Percentiles rank a stretch among this genome's conserved stretches.
Evolutionary conservation across 163 green algal genomes (phyloP).

Genomic region (Scenedesmus sp.): DNA sequence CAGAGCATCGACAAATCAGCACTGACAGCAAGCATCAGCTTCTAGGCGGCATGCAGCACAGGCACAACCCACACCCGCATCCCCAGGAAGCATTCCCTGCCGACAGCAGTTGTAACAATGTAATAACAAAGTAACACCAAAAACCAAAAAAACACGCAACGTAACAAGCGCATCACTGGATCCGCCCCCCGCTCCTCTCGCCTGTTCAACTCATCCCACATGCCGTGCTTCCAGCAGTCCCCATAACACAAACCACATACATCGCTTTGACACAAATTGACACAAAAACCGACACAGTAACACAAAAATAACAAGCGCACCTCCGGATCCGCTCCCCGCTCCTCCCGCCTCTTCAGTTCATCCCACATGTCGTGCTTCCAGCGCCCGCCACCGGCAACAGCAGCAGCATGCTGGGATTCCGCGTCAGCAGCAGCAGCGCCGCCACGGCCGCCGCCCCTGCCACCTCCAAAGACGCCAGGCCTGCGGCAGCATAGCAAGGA

Average conservation of each 20-base stretch:
- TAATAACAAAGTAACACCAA: neutral
- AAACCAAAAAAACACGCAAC: neutral
- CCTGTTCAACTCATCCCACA: constrained; percentile 24
- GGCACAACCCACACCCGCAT: no score
- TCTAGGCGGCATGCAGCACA: no score
- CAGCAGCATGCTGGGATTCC: neutral
- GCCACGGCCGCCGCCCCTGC: neutral
- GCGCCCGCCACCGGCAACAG: constrained; percentile 28
- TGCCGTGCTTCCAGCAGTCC: neutral
- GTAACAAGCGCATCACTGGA: neutral
- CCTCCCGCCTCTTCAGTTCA: neutral
- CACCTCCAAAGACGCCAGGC: neutral
- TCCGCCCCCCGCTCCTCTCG: constrained; percentile 5
- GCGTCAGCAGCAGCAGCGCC: neutral
- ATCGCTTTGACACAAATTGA: no score
- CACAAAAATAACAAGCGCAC: neutral
- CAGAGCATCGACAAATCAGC: no score
- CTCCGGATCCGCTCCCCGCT: neutral
- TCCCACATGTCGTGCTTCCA: constrained; percentile 52
- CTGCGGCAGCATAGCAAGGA: neutral
- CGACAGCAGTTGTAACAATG: neutral
- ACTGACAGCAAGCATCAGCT: no score
- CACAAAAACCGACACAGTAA: neutral
- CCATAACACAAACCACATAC: neutral
- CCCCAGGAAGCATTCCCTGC: no score